These are phyloP conservation scores for Auricularia auricula-judae DNA, from an alignment of 768 basidiomycete genomes.

Conservation along the genomic window DNA sequence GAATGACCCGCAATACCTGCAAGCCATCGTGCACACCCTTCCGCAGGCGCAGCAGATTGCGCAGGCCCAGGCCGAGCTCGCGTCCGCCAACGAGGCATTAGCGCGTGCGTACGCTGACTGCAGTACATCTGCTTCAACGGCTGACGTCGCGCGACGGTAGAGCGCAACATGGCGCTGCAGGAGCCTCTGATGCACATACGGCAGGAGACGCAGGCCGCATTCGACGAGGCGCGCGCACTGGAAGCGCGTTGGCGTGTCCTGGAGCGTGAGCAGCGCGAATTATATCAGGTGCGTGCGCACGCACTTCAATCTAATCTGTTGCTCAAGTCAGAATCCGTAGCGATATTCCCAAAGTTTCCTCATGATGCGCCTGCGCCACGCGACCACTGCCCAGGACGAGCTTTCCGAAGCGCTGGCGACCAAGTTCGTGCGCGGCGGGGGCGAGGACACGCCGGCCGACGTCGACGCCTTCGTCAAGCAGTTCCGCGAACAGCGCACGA, in stretches of 20 bases:
- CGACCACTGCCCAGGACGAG: constrained; percentile 85
- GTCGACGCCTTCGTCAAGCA: constrained; percentile 81
- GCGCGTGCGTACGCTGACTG: constrained; percentile 47
- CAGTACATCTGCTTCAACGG: constrained; percentile 1
- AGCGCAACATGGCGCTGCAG: constrained; percentile 64
- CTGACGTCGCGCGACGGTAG: constrained; percentile 26
- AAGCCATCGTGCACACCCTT: constrained; percentile 77
- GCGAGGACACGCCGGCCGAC: constrained; percentile 24
- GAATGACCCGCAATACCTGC: constrained; percentile 71
- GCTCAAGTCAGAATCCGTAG: constrained; percentile 25
- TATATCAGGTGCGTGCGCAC: constrained; percentile 60
- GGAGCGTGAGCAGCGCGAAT: constrained; percentile 77
- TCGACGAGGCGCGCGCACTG: constrained; percentile 73
- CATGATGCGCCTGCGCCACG: constrained; percentile 76
- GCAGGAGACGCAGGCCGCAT: constrained; percentile 75
- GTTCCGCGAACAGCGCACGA: constrained; percentile 77
- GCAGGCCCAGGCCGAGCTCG: constrained; percentile 64
- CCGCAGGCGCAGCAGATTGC: constrained; percentile 64
- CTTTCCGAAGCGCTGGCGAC: constrained; percentile 74
- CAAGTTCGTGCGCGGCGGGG: constrained; percentile 45
- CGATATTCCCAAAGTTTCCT: constrained; percentile 81
- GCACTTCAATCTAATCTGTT: neutral
- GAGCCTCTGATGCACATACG: constrained; percentile 66
- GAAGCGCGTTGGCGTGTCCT: constrained; percentile 79
- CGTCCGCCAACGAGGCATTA: constrained; percentile 75